Percentiles rank a stretch among this genome's conserved stretches.
These are phyloP conservation scores for Trichoderma endophyticum DNA, from an alignment of 2,329 filamentous ascomycete species.

Conservation along the genomic window DNA sequence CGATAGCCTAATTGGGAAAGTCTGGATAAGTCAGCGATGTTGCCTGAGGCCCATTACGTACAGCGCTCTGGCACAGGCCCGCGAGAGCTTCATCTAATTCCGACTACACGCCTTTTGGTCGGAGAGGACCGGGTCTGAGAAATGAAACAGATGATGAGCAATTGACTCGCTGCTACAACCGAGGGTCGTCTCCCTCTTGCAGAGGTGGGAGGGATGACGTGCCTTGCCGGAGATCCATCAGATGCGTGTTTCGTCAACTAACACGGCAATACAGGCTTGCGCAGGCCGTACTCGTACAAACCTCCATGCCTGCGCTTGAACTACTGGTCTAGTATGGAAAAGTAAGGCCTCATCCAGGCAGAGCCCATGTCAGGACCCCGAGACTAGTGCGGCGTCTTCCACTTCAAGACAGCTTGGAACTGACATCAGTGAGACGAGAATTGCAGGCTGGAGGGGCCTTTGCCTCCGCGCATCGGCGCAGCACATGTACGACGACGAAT, in stretches of 20 bases:
- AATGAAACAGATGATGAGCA: background rate
- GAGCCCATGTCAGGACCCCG: constrained; percentile 5
- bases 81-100: background rate
- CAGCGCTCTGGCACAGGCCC: background rate
- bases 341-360: background rate
- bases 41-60: constrained; percentile 22
- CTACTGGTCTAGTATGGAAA: background rate
- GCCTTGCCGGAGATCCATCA: background rate
- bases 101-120: background rate
- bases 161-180: background rate
- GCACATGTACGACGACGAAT: constrained; percentile 8
- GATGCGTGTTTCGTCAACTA: background rate
- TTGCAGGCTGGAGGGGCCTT: background rate
- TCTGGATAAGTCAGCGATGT: background rate
- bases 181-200: constrained; percentile 9
- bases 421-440: constrained; percentile 16
- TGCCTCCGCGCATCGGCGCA: constrained; percentile 16
- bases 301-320: background rate
- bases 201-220: background rate
- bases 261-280: background rate
- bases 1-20: constrained; percentile 15
- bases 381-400: constrained; percentile 12
- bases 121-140: constrained; percentile 5
- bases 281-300: background rate
- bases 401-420: background rate